These are phyloP conservation scores for Exserohilum rostratum DNA, from an alignment of 2,329 filamentous ascomycete genomes.

Conservation along the genomic window DNA sequence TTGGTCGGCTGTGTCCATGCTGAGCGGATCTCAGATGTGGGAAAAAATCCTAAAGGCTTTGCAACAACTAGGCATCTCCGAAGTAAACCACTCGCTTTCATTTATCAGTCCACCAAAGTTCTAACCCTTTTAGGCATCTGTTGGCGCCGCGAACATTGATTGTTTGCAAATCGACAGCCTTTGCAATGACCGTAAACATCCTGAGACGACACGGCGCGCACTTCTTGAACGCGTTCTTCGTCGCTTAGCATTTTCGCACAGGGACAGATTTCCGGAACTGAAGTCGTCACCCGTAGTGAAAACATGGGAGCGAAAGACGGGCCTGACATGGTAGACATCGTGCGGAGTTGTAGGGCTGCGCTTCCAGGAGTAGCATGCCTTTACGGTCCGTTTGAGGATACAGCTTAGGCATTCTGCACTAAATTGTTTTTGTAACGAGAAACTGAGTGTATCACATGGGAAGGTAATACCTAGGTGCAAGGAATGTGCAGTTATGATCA, in stretches of 20 bases:
- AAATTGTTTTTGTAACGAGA: neutral
- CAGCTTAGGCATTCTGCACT: too few relatives aligned
- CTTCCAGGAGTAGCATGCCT: neutral
- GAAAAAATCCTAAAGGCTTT: neutral
- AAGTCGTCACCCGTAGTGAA: constrained; percentile 17
- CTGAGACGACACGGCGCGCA: constrained; percentile 2
- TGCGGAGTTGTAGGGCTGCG: neutral
- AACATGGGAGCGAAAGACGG: constrained; percentile 26
- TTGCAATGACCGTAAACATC: neutral
- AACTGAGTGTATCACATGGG: neutral
- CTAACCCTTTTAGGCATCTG: neutral
- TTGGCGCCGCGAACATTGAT: neutral
- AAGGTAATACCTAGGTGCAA: neutral
- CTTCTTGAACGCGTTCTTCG: constrained; percentile 20
- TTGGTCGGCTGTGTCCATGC: neutral
- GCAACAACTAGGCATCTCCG: neutral
- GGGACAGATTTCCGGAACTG: constrained; percentile 24
- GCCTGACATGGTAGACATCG: constrained; percentile 18
- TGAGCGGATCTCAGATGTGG: neutral
- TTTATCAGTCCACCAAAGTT: too few relatives aligned
- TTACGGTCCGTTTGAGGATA: neutral
- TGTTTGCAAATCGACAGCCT: neutral
- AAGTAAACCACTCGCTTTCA: neutral
- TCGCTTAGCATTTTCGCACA: constrained; percentile 16
- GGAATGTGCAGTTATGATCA: too few relatives aligned